Evolutionary conservation across 306 rosid genomes (phyloP), one percentile per base, ranked within the genome.

Genomic region (Rosa lucieae): DNA sequence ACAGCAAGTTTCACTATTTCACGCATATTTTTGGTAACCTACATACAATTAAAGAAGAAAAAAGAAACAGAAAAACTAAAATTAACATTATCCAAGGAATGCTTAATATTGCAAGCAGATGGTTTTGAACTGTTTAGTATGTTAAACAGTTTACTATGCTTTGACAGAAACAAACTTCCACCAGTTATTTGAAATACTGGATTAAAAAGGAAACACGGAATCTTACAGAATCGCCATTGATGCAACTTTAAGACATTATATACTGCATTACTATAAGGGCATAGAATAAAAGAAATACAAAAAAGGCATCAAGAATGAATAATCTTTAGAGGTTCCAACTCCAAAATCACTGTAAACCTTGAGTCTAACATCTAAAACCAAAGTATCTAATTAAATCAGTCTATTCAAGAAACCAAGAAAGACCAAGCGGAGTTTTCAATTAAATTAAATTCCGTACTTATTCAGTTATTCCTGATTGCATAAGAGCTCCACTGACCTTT

Each of bases 1-100:
- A 92, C 79, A 61, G 98, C 97, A 85, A 89, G 90, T 89, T 89
- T 96, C 87, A 93, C 92, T 77, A 96, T 85, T 81, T 91, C 96
- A 69, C 97, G 99, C 79, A 92, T 90, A 80, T 82, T 92, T 81
- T 86, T 91, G 39, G 98, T 87, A 68, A 93, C 88, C 98, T 96
- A 82, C 17, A 53, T 48, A 46, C 3, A 47, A 47, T 4, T 35
- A 3, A 44, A 46, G 10, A 11, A 0, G 17, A 6, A 26, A 26
- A 26, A 26, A 26, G 18, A 13, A 21, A 11, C n/a, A n/a, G n/a
- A 20, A 0, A 3, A 56, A 10, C 20, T n/a, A 40, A 51, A 78
- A 77, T 68, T 71, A 44, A 77, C 68, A 82, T 81, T 56, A 80
- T 43, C 67, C 79, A 67, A 17, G 67, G 74, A 80, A 84, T 76